Conservation (phyloP, 139 green algal species). For the Marvania coccoides region DNA sequence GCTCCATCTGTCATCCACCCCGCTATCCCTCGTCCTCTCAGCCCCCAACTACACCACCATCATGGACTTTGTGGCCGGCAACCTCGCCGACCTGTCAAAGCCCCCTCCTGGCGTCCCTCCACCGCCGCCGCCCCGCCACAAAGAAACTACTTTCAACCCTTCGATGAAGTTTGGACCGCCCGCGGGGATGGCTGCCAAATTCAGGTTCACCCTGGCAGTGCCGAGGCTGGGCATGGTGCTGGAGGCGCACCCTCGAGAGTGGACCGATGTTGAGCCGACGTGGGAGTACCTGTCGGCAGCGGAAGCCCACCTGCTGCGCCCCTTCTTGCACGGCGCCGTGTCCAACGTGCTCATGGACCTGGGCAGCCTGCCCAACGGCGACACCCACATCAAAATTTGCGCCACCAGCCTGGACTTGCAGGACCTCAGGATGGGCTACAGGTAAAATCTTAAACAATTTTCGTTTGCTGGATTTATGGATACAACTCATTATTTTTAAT, state of each 20-base stretch:
- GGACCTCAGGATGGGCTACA: constrained; percentile 34
- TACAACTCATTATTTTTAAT: too few relatives aligned
- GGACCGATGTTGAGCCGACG: not conserved
- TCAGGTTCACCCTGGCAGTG: constrained; percentile 32
- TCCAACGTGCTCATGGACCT: constrained; percentile 35
- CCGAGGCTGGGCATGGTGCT: constrained; percentile 22
- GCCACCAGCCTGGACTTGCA: constrained; percentile 23
- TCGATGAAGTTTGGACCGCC: constrained; percentile 37
- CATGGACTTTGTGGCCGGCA: constrained; percentile 38
- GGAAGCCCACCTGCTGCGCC: constrained; percentile 3
- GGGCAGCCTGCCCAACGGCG: constrained; percentile 3
- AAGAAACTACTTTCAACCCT: constrained; percentile 27
- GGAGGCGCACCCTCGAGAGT: constrained; percentile 34
- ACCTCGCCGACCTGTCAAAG: constrained; percentile 21
- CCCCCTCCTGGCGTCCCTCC: not conserved
- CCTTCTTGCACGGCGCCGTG: constrained; percentile 8
- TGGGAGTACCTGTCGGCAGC: not conserved
- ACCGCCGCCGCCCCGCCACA: not conserved
- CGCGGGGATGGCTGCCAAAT: constrained; percentile 11
- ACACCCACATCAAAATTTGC: constrained; percentile 33
- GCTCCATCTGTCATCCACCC: constrained; percentile 33
- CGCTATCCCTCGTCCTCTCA: constrained; percentile 22
- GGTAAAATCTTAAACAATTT: too few relatives aligned
- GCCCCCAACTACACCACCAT: constrained; percentile 25
- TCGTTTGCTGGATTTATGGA: too few relatives aligned